Percentiles rank a stretch among this genome's conserved stretches.
Evolutionary conservation across 371 early-diverging fungal genomes (phyloP).

Genomic region (Encephalitozoon intestinalis): DNA sequence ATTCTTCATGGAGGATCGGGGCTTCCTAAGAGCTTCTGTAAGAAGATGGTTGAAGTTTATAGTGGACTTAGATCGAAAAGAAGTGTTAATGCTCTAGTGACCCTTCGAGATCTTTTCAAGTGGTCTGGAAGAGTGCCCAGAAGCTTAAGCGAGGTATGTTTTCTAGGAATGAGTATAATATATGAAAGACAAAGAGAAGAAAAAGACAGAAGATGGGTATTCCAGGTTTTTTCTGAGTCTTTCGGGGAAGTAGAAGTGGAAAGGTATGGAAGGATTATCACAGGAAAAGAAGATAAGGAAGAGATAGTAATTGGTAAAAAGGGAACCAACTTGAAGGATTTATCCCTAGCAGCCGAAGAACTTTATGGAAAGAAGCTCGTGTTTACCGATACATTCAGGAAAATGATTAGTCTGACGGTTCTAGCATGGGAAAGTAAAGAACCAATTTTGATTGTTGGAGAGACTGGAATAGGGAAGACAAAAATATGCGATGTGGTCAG

Average conservation of each 20-base stretch:
- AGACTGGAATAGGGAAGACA: slow-evolving; percentile 98
- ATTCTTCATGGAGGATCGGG: slow-evolving; percentile 22
- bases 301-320: not conserved
- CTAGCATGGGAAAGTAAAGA: slow-evolving; percentile 74
- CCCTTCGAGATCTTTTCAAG: slow-evolving; percentile 90
- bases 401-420: slow-evolving; percentile 75
- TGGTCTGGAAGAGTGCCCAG: slow-evolving; percentile 79
- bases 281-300: not conserved
- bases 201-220: slow-evolving; percentile 66
- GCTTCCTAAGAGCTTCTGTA: slow-evolving; percentile 44
- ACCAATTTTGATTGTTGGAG: slow-evolving; percentile 90
- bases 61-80: slow-evolving; percentile 62
- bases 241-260: slow-evolving; percentile 8
- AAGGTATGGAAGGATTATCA: not conserved
- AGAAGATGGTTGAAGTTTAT: slow-evolving; percentile 75
- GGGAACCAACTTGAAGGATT: too few relatives aligned
- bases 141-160: slow-evolving; percentile 69
- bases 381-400: slow-evolving; percentile 61
- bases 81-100: slow-evolving; percentile 70
- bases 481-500: slow-evolving; percentile 86
- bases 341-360: not conserved
- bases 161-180: slow-evolving; percentile 83
- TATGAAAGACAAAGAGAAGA: slow-evolving; percentile 77
- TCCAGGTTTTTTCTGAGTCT: slow-evolving; percentile 6
- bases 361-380: slow-evolving; percentile 15